Base-by-base conservation (phyloP, 2,329 filamentous ascomycete species). In the Cordyceps militaris region DNA sequence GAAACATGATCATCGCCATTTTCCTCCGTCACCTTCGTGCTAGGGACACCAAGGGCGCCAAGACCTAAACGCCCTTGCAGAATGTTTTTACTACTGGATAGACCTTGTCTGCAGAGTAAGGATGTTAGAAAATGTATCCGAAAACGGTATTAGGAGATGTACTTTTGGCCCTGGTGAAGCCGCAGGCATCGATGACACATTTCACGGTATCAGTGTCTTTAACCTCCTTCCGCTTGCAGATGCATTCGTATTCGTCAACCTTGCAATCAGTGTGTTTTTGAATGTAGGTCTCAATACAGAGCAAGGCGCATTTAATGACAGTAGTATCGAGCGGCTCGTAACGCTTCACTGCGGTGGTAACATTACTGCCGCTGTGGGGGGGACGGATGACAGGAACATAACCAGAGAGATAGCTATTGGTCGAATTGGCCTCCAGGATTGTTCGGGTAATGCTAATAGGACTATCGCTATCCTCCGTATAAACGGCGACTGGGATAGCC, bases 301-400 rank as follows among this genome's bases (percentile, higher is more conserved):
- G 72, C 4, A 71, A 74, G 0, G 75, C 75, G 0, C 75, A 67
- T 50, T 72, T 44, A 62, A 74, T 73, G 57, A 75, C 66, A 57
- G 71, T 69, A 52, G 24, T 50, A 46, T 61, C 63, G 58, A 64
- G 63, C n/a, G n/a, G 67, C 72, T 40, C 34, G n/a, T 19, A 4
- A 19, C 4, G 19, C 19, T 7, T 7, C 14, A 2, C 44, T 3
- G 13, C 14, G 44, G 4, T 42, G 40, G 40, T 19, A 42, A 24
- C 28, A 34, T 23, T 8, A 16, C 19, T 4, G 7, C 10, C 16
- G 2, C n/a, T 16, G 38, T 2, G 5, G 9, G 38, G n/a, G 5
- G n/a, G 16, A 7, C 3, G 6, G 38, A 21, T 16, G 16, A 21
- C 3, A n/a, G 38, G 3, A 40, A n/a, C 3, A 7, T 5, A n/a